Conservation (phyloP, 257 asterid genomes). For the Cruciata laevipes region DNA sequence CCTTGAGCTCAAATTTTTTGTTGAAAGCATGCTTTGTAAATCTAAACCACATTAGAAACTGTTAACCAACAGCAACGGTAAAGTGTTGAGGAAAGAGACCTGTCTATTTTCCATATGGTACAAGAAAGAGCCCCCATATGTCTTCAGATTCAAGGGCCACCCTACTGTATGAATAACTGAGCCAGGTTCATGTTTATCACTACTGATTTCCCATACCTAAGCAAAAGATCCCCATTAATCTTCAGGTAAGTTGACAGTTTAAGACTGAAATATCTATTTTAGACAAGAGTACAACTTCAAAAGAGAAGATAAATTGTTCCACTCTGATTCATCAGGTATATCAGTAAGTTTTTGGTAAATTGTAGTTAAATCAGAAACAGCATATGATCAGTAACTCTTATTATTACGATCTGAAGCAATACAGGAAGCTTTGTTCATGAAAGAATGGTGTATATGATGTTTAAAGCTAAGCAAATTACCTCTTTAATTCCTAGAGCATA, state of each 20-base stretch:
- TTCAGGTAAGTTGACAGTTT: background rate
- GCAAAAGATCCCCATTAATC: conserved; percentile 22
- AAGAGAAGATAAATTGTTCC: background rate
- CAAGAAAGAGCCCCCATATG: conserved; percentile 92
- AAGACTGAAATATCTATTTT: background rate
- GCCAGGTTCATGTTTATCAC: conserved; percentile 70
- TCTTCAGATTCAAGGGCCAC: conserved; percentile 89
- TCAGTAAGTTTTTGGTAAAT: background rate
- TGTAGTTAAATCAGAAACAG: background rate
- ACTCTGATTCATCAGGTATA: background rate
- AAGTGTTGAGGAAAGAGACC: no score
- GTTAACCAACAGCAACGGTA: background rate
- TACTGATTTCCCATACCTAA: conserved; percentile 92
- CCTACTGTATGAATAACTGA: conserved; percentile 87
- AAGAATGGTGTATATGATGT: background rate
- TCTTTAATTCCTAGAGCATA: conserved; percentile 97
- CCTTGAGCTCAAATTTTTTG: background rate
- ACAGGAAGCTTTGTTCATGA: background rate
- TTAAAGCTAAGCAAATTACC: conserved; percentile 35
- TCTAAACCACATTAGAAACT: background rate
- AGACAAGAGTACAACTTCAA: background rate
- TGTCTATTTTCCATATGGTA: conserved; percentile 93
- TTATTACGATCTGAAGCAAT: background rate
- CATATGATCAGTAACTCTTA: background rate
- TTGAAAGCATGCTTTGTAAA: background rate